Base-by-base conservation (phyloP, 495 filamentous ascomycete genomes). In the Mytilinidion resinicola region DNA sequence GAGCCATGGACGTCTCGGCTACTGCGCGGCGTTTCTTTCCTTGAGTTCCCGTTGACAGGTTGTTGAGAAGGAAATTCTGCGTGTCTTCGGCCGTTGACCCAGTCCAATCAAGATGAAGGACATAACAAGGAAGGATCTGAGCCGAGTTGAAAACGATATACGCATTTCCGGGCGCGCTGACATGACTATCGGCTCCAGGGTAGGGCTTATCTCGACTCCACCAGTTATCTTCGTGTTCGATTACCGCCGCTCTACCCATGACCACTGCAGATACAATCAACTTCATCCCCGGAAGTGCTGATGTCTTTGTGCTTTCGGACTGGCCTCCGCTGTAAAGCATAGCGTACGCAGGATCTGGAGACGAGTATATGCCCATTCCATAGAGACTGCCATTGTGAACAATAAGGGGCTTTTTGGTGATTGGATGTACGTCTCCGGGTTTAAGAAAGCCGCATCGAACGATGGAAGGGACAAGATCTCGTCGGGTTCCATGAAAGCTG, bases 81-180 rank as follows among this genome's bases (percentile, higher is more conserved):
- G 21, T 34, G 1, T 60, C 39, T 15, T 62, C 33, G 9, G 48
- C 20, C 39, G 70, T 68, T 14, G 72, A 59, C 7, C 43, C 51
- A 9, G 57, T 64, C 57, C 68, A 67, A 51, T 73, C 72, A 19
- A 72, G 66, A 46, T 76, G 73, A 14, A 78, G 59, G 39, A 76
- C 72, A 50, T 76, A 77, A 50, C 72, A 73, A 3, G 73, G 72
- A 11, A 75, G 53, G 17, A 77, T 72, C 53, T 70, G 67, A 12
- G 72, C 67, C 8, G 58, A 49, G 30, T 76, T 69, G 57, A 78
- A 76, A 43, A 76, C 72, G 15, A 78, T 57, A 38, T 72, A 75
- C 48, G 75, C 74, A n/a, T 66, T 50, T 35, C 61, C 41, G 17
- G 67, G 60, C 10, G 63, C 54, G 10, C 67, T 60, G 36, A 75